Conservation (phyloP, 345 rosid genomes). For the Citrus medica region DNA sequence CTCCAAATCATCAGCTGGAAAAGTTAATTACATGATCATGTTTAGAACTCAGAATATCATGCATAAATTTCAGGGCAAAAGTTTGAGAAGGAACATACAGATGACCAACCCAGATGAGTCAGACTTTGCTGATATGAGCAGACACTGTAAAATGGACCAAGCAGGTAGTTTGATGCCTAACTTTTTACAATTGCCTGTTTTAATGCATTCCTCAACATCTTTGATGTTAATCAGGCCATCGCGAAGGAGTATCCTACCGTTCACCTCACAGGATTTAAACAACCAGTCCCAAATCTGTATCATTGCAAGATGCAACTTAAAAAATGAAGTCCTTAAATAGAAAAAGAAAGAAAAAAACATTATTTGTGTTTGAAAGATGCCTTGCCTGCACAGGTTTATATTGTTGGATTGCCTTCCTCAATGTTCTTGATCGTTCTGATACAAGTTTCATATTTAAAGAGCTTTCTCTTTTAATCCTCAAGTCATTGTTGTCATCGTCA, state of each 20-base stretch:
- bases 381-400: slow-evolving; percentile 68
- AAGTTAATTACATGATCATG: not conserved
- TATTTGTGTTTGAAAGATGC: not conserved
- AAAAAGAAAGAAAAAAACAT: too few species aligned
- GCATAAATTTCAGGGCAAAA: not conserved
- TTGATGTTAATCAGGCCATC: slow-evolving; percentile 56
- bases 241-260: slow-evolving; percentile 57
- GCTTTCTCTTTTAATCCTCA: slow-evolving; percentile 42
- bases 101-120: slow-evolving; percentile 64
- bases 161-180: slow-evolving; percentile 55
- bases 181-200: slow-evolving; percentile 60
- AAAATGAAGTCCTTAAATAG: not conserved
- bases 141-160: slow-evolving; percentile 74
- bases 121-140: slow-evolving; percentile 62
- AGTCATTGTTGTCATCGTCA: slow-evolving; percentile 27
- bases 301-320: slow-evolving; percentile 1
- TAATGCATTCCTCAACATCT: slow-evolving; percentile 63
- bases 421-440: slow-evolving; percentile 52
- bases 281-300: slow-evolving; percentile 89
- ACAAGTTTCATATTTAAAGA: slow-evolving; percentile 37
- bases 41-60: not conserved
- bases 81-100: slow-evolving; percentile 37
- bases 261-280: slow-evolving; percentile 79
- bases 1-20: slow-evolving; percentile 60
- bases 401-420: slow-evolving; percentile 53